Evolutionary conservation across 495 filamentous ascomycete species (phyloP).

Genomic region (Eremomyces bilateralis): DNA sequence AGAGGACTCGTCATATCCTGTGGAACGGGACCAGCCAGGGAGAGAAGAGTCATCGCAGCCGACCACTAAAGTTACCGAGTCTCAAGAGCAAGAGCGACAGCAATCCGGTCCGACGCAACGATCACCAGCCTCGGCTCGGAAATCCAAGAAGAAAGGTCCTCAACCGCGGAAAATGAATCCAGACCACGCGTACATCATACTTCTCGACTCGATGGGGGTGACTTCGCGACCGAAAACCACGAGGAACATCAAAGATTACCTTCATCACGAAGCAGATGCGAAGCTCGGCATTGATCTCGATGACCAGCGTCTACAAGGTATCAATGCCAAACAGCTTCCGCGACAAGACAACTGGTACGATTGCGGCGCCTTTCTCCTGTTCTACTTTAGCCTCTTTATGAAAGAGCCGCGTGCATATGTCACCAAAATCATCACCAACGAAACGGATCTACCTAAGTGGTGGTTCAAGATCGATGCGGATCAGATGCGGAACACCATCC

Average conservation of each 20-base stretch:
- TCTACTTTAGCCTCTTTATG: conserved; percentile 65
- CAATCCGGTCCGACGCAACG: conserved; percentile 1
- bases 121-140: conserved; percentile 6
- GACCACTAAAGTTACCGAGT: background rate
- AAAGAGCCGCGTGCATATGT: conserved; percentile 43
- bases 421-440: conserved; percentile 25
- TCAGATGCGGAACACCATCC: conserved; percentile 29
- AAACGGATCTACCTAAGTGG: conserved; percentile 26
- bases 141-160: background rate
- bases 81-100: conserved; percentile 3
- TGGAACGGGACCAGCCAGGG: background rate
- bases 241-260: conserved; percentile 49
- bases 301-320: conserved; percentile 29
- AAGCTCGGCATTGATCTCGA: conserved; percentile 43
- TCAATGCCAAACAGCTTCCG: conserved; percentile 50
- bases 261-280: conserved; percentile 44
- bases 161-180: conserved; percentile 14
- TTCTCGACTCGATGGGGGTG: conserved; percentile 61
- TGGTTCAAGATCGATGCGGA: conserved; percentile 33
- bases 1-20: too few relatives aligned
- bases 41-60: background rate
- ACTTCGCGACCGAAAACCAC: conserved; percentile 34
- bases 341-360: conserved; percentile 68
- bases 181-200: conserved; percentile 51
- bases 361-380: conserved; percentile 70